Evolutionary conservation across 305 asterid species (phyloP), one percentile per base, ranked within the genome.

Genomic region (Striga hermonthica): DNA sequence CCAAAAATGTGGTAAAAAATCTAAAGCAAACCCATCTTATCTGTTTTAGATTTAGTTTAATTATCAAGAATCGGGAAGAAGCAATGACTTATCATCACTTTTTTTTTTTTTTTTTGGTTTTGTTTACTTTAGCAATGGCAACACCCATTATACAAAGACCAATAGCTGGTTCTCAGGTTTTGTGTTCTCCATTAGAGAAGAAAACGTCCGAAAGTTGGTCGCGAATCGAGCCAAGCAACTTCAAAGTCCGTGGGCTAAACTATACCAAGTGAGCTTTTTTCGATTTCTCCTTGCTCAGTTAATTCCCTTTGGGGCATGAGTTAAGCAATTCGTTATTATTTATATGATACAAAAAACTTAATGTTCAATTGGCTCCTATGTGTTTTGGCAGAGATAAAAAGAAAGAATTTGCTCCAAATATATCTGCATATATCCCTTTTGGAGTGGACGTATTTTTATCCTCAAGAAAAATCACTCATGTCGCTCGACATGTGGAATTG

Each of bases 391-490:
- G 98, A 84, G 98, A 91, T 80, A 91, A 89, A 76, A 89, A 85
- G 97, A 93, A 93, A 79, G 98, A 86, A 72, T 40, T 60, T 28
- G 89, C 98, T 74, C 68, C 81, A 49, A 78, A 82, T 55, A 36
- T 43, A 78, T 84, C 90, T 60, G 96, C 97, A 56, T 93, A 80
- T 78, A 71, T 82, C 70, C 97, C 98, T 52, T 84, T 90, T 66
- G 98, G 98, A 37, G 94, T 75, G 31, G 96, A 93, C 62, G 86
- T 86, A 45, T 93, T 90, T 82, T 69, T 90, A 68, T 88, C 95
- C 73, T 84, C 97, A 60, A 76, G 82, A 67, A 93, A 93, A 82
- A 86, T 93, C 49, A 84, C 82, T 75, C 99, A 90, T 48, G 72
- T 93, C 11, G 95, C 96, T 28, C 91, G 94, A 58, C 85, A 82